These are phyloP conservation scores for Rhodosporidiobolus odoratus DNA, from an alignment of 768 basidiomycete species.

Conservation along the genomic window DNA sequence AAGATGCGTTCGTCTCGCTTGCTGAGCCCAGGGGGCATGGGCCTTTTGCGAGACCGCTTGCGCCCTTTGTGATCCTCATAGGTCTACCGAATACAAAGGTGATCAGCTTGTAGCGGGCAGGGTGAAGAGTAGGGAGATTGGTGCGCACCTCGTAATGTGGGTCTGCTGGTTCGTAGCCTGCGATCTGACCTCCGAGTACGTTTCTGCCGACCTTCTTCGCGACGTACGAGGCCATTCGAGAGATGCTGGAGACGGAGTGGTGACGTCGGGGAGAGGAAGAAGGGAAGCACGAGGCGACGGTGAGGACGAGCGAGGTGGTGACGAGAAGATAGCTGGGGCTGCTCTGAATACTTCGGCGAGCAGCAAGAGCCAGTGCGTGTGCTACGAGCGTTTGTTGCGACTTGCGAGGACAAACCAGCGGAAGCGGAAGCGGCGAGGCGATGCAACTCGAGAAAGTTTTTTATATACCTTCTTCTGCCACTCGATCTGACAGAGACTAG, in stretches of 20 bases:
- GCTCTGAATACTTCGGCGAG: no score
- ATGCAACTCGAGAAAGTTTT: no score
- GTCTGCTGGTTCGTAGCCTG: constrained; percentile 13
- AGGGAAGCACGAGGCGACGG: background rate
- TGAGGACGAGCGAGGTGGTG: background rate
- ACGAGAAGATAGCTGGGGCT: no score
- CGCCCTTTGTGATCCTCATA: constrained; percentile 15
- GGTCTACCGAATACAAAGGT: constrained; percentile 5
- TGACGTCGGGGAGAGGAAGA: background rate
- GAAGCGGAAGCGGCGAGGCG: no score
- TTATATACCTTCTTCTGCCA: no score
- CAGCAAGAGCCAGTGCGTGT: no score
- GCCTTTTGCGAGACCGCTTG: constrained; percentile 17
- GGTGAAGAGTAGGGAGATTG: background rate
- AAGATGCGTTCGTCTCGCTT: constrained; percentile 69
- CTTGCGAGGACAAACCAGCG: no score
- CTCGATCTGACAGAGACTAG: no score
- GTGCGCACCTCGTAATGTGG: constrained; percentile 29
- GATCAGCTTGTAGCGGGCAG: background rate
- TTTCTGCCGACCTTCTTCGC: constrained; percentile 17
- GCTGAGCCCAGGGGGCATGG: constrained; percentile 67
- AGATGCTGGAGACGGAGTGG: background rate
- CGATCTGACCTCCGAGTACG: background rate
- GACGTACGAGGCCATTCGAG: constrained; percentile 16
- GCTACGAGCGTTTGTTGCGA: no score